phyloP scores from a whole-genome alignment of 768 basidiomycete species.

The Paxillus involutus region DNA sequence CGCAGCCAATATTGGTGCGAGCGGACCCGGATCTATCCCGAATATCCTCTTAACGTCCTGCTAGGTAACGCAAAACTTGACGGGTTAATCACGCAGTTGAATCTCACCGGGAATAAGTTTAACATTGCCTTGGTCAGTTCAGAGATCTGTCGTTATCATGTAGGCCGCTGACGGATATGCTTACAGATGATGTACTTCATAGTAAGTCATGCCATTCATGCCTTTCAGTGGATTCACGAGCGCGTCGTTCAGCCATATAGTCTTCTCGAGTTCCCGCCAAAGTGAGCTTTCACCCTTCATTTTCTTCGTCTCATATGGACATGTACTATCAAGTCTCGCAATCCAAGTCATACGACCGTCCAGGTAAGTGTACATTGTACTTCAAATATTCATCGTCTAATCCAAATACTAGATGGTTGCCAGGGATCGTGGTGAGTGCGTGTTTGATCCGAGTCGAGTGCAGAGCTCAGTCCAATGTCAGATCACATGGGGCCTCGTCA shows the following conservation, averaged over 20 bases:
- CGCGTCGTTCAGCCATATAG: constrained; percentile 44
- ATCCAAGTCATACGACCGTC: constrained; percentile 65
- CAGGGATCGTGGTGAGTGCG: constrained; percentile 55
- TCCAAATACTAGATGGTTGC: constrained; percentile 50
- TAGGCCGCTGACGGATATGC: constrained; percentile 27
- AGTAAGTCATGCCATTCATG: constrained; percentile 33
- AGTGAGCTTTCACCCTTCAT: constrained; percentile 39
- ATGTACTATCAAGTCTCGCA: constrained; percentile 27
- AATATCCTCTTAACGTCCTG: not conserved
- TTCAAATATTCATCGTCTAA: not conserved
- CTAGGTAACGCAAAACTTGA: constrained; percentile 63
- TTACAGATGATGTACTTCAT: constrained; percentile 67
- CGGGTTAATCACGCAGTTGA: constrained; percentile 54
- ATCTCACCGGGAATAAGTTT: constrained; percentile 56
- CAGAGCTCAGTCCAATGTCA: constrained; percentile 17
- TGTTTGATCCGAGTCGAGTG: constrained; percentile 20
- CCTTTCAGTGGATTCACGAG: constrained; percentile 30
- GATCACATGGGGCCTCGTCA: constrained; percentile 64
- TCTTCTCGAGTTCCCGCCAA: constrained; percentile 62
- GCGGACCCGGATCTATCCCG: not conserved
- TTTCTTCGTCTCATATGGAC: not conserved
- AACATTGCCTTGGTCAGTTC: constrained; percentile 56
- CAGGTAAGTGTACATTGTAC: constrained; percentile 32
- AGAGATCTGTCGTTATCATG: too few relatives aligned
- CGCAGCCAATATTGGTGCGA: constrained; percentile 57